Evolutionary conservation across 2,329 filamentous ascomycete genomes (phyloP), one percentile per base, ranked within the genome.

Genomic region (Epichloe amarillans): DNA sequence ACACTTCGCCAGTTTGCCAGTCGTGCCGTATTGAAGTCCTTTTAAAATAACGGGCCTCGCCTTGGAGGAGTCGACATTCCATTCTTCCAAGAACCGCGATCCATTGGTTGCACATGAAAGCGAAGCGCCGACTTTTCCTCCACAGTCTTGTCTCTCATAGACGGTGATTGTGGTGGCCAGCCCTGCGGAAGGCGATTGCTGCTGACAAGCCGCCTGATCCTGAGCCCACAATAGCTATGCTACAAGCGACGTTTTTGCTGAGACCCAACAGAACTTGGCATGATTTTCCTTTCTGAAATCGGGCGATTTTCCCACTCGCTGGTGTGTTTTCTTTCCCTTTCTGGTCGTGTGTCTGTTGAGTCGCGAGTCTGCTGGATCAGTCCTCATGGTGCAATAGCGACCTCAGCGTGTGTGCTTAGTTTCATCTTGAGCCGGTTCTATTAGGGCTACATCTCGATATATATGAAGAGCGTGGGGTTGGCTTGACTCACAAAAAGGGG

Each of bases 81-180:
- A 84, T 58, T 80, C 76, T 50, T 79, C 70, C 6, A 84, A 65
- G 76, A 79, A 83, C 42, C 76, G 71, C 1, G 79, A 80, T 3
- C 79, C 80, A 54, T 84, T 84, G 3, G 81, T 79, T 6, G 80
- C 80, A 55, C 79, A 81, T 3, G 73, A 78, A 2, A 82, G 70
- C 2, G 79, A 81, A 3, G 78, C 78, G 11, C 81, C 80, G 0
- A 81, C 79, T 60, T 84, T 80, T n/a, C 79, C 77, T 5, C 72
- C 78, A 54, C 78, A 83, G 62, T 83, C 76, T 46, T 72, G 69
- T 36, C 75, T 73, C 59, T 82, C 80, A 58, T 84, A 84, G 53
- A 84, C 73, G 23, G 76, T 80, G 15, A 72, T 65, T 65, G 17
- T 54, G 51, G 54, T 72, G 69, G 14, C 69, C 70, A 19, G 64